A percentile compares a stretch with the other conserved stretches of the same genome.
These are phyloP conservation scores for Neltuma alba DNA, from an alignment of 306 rosid genomes.

Conservation along the genomic window DNA sequence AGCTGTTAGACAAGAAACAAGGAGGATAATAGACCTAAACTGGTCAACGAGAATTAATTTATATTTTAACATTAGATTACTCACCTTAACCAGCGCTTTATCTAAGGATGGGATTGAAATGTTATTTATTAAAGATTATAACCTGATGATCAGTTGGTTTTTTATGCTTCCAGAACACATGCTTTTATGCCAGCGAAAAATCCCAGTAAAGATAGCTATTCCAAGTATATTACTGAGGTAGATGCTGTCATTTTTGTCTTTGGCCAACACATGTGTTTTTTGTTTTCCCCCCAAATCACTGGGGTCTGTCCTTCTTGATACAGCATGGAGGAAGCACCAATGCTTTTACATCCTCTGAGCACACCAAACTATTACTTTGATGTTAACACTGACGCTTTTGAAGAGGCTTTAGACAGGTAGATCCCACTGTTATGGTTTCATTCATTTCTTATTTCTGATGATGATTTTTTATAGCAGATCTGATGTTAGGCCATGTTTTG, in stretches of 20 bases:
- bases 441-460: constrained; percentile 11
- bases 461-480: not conserved
- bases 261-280: no score
- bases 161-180: constrained; percentile 75
- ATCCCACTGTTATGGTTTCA: constrained; percentile 29
- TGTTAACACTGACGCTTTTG: constrained; percentile 80
- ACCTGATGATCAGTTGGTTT: constrained; percentile 27
- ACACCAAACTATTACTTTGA: constrained; percentile 86
- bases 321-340: constrained; percentile 90
- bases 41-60: not conserved
- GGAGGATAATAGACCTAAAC: not conserved
- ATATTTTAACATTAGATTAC: not conserved
- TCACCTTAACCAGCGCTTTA: constrained; percentile 3
- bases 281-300: no score
- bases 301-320: constrained; percentile 28
- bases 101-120: not conserved
- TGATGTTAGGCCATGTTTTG: constrained; percentile 36
- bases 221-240: constrained; percentile 89
- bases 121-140: not conserved
- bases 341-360: constrained; percentile 75
- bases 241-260: not conserved
- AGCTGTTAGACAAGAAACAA: not conserved
- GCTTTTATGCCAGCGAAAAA: constrained; percentile 98
- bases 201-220: constrained; percentile 90
- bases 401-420: constrained; percentile 94